Conservation (phyloP, 306 rosid species). For the Sphenostylis stenocarpa region DNA sequence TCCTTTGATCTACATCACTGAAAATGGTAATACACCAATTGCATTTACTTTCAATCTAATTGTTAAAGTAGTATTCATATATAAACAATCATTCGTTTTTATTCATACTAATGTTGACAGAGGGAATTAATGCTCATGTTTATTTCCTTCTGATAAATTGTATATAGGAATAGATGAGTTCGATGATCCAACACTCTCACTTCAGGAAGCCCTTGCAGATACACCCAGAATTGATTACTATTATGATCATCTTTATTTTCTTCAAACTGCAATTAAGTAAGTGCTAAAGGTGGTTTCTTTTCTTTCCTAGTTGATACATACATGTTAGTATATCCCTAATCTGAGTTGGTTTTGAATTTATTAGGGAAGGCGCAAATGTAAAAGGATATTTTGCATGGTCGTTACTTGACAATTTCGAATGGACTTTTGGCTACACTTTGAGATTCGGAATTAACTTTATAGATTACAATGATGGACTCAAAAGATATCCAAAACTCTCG, state of each 20-base stretch:
- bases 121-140: neutral
- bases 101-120: neutral
- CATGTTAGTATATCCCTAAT: neutral
- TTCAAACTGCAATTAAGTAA: slow-evolving; percentile 57
- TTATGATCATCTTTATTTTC: slow-evolving; percentile 48
- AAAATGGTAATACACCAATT: slow-evolving; percentile 26
- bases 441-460: slow-evolving; percentile 52
- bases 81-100: neutral
- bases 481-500: slow-evolving; percentile 54
- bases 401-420: slow-evolving; percentile 57
- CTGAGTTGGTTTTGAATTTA: neutral
- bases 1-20: slow-evolving; percentile 38
- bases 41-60: neutral
- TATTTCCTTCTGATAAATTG: neutral
- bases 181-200: slow-evolving; percentile 43
- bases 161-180: slow-evolving; percentile 50
- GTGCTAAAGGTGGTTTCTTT: neutral
- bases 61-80: neutral
- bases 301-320: neutral
- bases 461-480: slow-evolving; percentile 43
- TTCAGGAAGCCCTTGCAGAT: slow-evolving; percentile 52
- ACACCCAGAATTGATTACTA: slow-evolving; percentile 44
- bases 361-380: slow-evolving; percentile 53
- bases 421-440: slow-evolving; percentile 43
- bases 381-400: slow-evolving; percentile 79